Evolutionary conservation across 2,329 filamentous ascomycete genomes (phyloP).

Genomic region (Aspergillus pseudoterreus): DNA sequence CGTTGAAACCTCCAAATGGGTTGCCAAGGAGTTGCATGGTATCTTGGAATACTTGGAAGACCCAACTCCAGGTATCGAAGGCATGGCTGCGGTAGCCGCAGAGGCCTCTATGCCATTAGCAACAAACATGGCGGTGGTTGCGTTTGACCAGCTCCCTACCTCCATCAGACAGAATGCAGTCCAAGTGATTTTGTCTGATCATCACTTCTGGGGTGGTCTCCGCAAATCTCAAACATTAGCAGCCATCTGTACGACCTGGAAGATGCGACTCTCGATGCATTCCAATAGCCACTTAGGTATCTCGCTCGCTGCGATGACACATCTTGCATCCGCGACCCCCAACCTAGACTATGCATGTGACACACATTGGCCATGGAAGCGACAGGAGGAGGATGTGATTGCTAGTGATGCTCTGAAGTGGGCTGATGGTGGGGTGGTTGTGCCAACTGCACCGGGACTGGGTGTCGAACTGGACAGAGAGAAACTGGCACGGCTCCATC

Average conservation of each 20-base stretch:
- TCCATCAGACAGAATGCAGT: conserved; percentile 40
- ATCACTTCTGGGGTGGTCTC: conserved; percentile 45
- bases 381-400: conserved; percentile 41
- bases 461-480: conserved; percentile 39
- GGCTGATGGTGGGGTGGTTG: conserved; percentile 33
- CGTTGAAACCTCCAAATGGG: background rate
- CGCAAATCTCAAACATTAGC: conserved; percentile 40
- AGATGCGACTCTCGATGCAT: conserved; percentile 42
- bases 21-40: background rate
- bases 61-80: conserved; percentile 39
- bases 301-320: conserved; percentile 43
- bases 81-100: conserved; percentile 43
- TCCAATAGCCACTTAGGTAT: conserved; percentile 45
- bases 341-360: conserved; percentile 45
- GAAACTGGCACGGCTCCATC: conserved; percentile 33
- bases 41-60: conserved; percentile 40
- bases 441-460: conserved; percentile 34
- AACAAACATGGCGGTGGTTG: conserved; percentile 45
- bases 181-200: conserved; percentile 41
- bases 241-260: conserved; percentile 33
- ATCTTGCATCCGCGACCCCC: conserved; percentile 39
- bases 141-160: conserved; percentile 38
- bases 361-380: conserved; percentile 47
- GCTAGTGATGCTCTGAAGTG: conserved; percentile 36
- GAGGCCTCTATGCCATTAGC: conserved; percentile 42